Evolutionary conservation across 306 rosid genomes (phyloP).

Genomic region (Prinsepia uniflora): DNA sequence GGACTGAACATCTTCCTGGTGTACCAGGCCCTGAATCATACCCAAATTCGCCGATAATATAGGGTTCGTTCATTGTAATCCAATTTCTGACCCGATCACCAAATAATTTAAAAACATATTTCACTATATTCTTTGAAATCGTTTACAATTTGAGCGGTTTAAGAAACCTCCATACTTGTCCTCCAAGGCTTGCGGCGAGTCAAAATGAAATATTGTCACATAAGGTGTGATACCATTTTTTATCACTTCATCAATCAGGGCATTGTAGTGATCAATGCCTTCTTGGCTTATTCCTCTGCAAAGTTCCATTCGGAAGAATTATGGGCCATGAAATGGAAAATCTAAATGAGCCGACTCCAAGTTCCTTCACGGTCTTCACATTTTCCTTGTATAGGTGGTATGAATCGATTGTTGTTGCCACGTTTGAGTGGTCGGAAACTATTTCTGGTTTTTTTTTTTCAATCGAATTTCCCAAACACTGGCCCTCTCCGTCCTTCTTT

Average conservation of each 20-base stretch:
- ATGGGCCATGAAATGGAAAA: neutral
- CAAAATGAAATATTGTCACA: slow-evolving; percentile 31
- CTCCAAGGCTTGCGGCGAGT: slow-evolving; percentile 33
- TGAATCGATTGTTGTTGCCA: neutral
- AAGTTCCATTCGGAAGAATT: neutral
- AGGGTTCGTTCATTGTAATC: neutral
- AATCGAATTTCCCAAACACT: neutral
- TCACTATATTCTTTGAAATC: neutral
- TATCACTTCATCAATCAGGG: neutral
- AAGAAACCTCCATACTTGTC: slow-evolving; percentile 32
- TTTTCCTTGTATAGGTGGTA: neutral
- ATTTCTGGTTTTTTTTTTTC: neutral
- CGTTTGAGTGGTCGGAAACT: neutral
- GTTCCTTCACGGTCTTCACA: neutral
- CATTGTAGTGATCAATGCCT: neutral
- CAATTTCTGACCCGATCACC: neutral
- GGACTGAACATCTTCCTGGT: neutral
- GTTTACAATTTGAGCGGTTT: slow-evolving; percentile 8
- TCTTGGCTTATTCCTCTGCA: neutral
- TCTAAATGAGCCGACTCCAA: neutral
- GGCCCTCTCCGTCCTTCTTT: neutral
- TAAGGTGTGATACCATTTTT: slow-evolving; percentile 25
- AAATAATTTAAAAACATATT: neutral
- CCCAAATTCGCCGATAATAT: neutral
- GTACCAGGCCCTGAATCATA: neutral